A percentile compares a stretch with the other conserved stretches of the same genome.
These are phyloP conservation scores for Pisolithus thermaeus DNA, from an alignment of 1,284 basidiomycete genomes.

Conservation along the genomic window DNA sequence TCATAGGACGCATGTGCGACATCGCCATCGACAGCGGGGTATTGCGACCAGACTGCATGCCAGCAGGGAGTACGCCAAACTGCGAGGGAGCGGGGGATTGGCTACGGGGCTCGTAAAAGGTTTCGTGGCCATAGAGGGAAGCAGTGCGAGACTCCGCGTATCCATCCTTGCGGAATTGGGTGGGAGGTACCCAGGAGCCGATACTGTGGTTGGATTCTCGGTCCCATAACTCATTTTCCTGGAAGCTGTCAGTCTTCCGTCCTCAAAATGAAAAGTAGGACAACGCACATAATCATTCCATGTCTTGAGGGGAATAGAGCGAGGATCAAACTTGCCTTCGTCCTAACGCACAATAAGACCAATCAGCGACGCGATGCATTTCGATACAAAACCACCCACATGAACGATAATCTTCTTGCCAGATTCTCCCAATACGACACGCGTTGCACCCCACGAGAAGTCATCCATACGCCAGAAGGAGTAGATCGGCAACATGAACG, in stretches of 20 bases:
- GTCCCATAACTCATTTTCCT: constrained; percentile 97
- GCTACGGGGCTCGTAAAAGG: constrained; percentile 64
- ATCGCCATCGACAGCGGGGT: constrained; percentile 49
- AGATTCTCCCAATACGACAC: constrained; percentile 89
- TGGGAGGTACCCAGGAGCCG: constrained; percentile 76
- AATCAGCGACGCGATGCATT: constrained; percentile 6
- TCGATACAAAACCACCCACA: constrained; percentile 41
- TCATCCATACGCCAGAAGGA: constrained; percentile 99
- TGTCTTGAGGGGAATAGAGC: constrained; percentile 88
- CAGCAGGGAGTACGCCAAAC: constrained; percentile 50
- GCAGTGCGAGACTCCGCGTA: constrained; percentile 70
- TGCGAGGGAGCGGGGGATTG: constrained; percentile 71
- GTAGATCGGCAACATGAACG: constrained; percentile 90
- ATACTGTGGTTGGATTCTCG: constrained; percentile 91
- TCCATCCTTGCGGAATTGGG: constrained; percentile 60
- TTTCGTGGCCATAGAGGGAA: constrained; percentile 78
- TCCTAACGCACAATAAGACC: constrained; percentile 48
- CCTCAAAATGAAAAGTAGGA: not conserved
- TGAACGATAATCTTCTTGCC: constrained; percentile 95
- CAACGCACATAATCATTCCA: constrained; percentile 86
- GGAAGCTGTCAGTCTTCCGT: constrained; percentile 5
- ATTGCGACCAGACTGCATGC: constrained; percentile 73
- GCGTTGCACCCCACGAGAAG: constrained; percentile 97
- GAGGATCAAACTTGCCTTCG: constrained; percentile 94
- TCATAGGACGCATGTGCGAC: constrained; percentile 36